phyloP scores from a whole-genome alignment of 306 rosid species.

The Pyrus pyrifolia region DNA sequence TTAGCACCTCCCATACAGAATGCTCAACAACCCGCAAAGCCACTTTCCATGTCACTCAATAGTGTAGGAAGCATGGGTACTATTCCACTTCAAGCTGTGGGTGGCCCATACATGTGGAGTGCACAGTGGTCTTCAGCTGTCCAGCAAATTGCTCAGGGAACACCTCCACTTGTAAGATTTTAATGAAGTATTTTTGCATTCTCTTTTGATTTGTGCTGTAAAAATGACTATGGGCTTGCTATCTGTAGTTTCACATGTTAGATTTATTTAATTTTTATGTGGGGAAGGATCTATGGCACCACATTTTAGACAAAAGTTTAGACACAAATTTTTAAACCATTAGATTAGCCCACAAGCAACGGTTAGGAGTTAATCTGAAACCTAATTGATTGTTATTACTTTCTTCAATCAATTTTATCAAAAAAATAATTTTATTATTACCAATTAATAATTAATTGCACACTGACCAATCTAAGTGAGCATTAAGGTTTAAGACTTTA shows the following conservation, averaged over 20 bases:
- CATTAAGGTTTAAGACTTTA: no score
- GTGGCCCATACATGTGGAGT: slow-evolving; percentile 98
- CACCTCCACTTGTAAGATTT: slow-evolving; percentile 95
- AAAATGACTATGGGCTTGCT: background rate
- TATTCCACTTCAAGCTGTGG: slow-evolving; percentile 83
- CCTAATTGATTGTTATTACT: no score
- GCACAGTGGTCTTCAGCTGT: slow-evolving; percentile 82
- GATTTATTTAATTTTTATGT: background rate
- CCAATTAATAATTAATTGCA: no score
- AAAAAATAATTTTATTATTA: no score
- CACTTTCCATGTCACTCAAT: slow-evolving; percentile 70
- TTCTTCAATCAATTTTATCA: no score
- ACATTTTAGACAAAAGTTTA: no score
- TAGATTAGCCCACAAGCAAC: no score
- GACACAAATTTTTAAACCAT: no score
- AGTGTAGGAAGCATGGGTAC: slow-evolving; percentile 80
- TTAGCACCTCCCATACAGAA: slow-evolving; percentile 91
- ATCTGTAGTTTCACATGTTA: background rate
- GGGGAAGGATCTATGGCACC: no score
- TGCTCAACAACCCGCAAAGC: slow-evolving; percentile 48
- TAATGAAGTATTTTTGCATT: background rate
- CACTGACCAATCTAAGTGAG: no score
- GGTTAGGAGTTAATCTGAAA: no score
- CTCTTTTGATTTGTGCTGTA: background rate
- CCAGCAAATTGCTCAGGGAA: slow-evolving; percentile 83